Evolutionary conservation across 163 green algal genomes (phyloP), one percentile per base, ranked within the genome.

Genomic region (Chloromonas sp.): DNA sequence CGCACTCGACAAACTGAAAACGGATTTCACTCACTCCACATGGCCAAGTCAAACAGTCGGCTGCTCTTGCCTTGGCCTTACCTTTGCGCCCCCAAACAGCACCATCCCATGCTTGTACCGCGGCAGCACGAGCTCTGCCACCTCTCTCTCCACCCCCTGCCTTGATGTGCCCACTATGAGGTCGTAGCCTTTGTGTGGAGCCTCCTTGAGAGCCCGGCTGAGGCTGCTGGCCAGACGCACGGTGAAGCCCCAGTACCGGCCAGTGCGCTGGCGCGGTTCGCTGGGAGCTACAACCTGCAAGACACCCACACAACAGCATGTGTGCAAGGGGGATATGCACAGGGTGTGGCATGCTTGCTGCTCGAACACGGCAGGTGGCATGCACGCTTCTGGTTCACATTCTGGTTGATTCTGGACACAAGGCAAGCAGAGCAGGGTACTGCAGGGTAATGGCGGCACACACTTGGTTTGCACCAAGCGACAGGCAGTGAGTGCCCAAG

Each of bases 241-340:
- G 36, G 88, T 89, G 91, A 97, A 98, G 76, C 96, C 96, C 96
- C 96, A 99, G 85, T 98, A 97, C 14, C 92, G 83, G 0, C 96
- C 96, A 5, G 80, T 78, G 60, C 84, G 57, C 71, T 92, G 85
- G 0, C 93, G 89, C 0, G 95, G 95, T 60, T 90, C 89, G 11
- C 66, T 84, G 0, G 94, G 93, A 0, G 89, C 81, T 60, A 91
- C 89, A 0, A 87, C 85, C 79, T 90, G 82, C 5, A 11, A 74
- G 66, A 74, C 11, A 11, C 66, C 5, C 66, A 11, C 66, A 74
- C 36, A 36, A 36, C 36, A 36, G 36, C 36, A 36, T 36, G 36
- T 36, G 36, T 36, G 36, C 36, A 36, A 36, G 36, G 36, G 36
- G 36, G 36, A 36, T 36, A 36, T 36, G 36, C 36, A 36, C 36